Evolutionary conservation across 2,329 filamentous ascomycete genomes (phyloP).

Genomic region (Cladorrhinum sp.): DNA sequence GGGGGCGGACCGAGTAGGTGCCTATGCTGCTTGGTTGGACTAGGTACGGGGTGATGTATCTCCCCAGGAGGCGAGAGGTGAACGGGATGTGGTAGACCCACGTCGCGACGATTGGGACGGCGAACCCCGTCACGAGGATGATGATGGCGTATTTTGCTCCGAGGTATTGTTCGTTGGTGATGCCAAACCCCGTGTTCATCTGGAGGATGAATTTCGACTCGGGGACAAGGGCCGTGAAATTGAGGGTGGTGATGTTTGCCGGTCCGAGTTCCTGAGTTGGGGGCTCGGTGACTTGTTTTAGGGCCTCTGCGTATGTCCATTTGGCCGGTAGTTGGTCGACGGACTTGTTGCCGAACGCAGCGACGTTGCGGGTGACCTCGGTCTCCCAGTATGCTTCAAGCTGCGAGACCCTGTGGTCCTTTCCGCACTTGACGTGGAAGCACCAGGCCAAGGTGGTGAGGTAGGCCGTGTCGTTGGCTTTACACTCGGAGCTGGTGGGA

Average conservation of each 20-base stretch:
- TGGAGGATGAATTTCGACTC: not conserved
- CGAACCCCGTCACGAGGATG: conserved; percentile 12
- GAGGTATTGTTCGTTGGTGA: conserved; percentile 2
- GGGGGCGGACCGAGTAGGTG: not conserved
- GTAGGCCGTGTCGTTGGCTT: conserved; percentile 18
- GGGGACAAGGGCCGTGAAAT: conserved; percentile 8
- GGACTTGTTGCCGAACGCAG: not conserved
- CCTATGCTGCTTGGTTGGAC: not conserved
- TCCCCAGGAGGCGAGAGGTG: not conserved
- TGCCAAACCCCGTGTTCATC: not conserved
- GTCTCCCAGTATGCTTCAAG: conserved; percentile 29
- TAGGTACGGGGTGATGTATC: not conserved
- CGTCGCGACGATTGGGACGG: conserved; percentile 12
- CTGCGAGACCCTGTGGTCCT: conserved; percentile 20
- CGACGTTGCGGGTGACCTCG: conserved; percentile 20
- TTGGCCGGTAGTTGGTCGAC: conserved; percentile 19
- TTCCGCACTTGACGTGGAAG: conserved; percentile 27
- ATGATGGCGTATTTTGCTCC: conserved; percentile 8
- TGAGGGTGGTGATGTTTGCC: not conserved
- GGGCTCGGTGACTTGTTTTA: conserved; percentile 17
- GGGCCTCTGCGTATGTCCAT: conserved; percentile 26
- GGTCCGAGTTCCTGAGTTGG: conserved; percentile 7
- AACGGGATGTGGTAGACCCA: conserved; percentile 10
- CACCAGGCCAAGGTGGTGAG: conserved; percentile 32
- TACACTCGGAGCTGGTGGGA: not conserved